These are phyloP conservation scores for Trypanosoma avium DNA, from an alignment of 208 protist species.

Conservation along the genomic window DNA sequence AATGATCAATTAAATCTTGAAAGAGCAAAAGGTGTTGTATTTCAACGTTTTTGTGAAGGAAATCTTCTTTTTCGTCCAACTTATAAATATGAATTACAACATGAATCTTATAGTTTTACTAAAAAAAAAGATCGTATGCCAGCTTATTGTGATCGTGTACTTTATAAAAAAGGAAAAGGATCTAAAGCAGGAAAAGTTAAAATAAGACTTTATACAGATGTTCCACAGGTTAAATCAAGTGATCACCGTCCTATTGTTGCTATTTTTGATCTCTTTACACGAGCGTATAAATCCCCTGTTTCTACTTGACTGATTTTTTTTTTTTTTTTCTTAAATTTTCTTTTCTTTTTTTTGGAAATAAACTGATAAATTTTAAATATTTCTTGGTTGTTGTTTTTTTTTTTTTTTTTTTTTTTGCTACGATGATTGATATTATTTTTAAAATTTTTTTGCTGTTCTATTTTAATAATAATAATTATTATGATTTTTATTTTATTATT, in stretches of 20 bases:
- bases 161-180: conserved; percentile 52
- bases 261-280: conserved; percentile 71
- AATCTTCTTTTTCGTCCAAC: conserved; percentile 90
- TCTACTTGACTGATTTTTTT: too few species aligned
- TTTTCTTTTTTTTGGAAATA: conserved; percentile 6
- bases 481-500: neutral
- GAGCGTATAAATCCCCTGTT: conserved; percentile 13
- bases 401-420: conserved; percentile 6
- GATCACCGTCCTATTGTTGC: conserved; percentile 87
- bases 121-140: conserved; percentile 75
- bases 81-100: conserved; percentile 90
- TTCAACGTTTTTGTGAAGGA: conserved; percentile 87
- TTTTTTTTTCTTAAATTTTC: neutral
- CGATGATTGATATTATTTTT: neutral
- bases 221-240: conserved; percentile 72
- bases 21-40: conserved; percentile 65
- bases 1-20: conserved; percentile 93
- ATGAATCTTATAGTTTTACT: conserved; percentile 61
- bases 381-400: neutral
- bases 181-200: conserved; percentile 39
- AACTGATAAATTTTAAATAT: too few species aligned
- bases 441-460: neutral
- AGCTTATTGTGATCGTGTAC: conserved; percentile 84
- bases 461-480: neutral
- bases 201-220: conserved; percentile 79